Percentiles rank a stretch among this genome's conserved stretches.
These are phyloP conservation scores for Plectosphaerella cucumerina DNA, from an alignment of 2,329 filamentous ascomycete genomes.

Conservation along the genomic window DNA sequence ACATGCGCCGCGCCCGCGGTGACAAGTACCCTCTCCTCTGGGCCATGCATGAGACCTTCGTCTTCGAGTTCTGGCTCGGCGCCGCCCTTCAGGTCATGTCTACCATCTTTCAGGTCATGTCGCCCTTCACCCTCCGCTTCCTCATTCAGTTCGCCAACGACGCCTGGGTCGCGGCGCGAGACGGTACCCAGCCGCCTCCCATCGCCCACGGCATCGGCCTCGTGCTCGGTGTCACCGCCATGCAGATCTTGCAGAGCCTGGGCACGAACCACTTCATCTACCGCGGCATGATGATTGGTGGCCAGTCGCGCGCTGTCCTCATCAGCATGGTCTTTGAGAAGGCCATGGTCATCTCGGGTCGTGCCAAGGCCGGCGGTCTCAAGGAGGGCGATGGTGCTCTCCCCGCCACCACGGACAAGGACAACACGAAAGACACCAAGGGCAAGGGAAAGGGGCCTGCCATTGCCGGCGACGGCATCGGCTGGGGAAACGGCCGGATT, in stretches of 20 bases:
- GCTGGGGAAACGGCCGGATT: conserved; percentile 90
- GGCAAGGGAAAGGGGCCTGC: conserved; percentile 34
- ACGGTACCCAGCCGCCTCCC: conserved; percentile 51
- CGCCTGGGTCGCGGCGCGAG: conserved; percentile 63
- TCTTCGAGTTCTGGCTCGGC: conserved; percentile 78
- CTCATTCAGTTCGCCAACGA: conserved; percentile 81
- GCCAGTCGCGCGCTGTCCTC: conserved; percentile 73
- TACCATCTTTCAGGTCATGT: conserved; percentile 73
- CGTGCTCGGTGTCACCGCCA: conserved; percentile 75
- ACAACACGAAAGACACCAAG: conserved; percentile 25
- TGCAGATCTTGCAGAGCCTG: conserved; percentile 81
- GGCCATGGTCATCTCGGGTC: conserved; percentile 80
- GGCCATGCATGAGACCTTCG: conserved; percentile 84
- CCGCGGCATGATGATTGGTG: conserved; percentile 86
- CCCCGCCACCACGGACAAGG: conserved; percentile 30
- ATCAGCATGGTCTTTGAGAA: conserved; percentile 91
- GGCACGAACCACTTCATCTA: conserved; percentile 90
- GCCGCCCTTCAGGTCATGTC: conserved; percentile 71
- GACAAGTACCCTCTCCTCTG: conserved; percentile 70
- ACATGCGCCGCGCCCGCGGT: conserved; percentile 61
- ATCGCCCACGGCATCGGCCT: conserved; percentile 77
- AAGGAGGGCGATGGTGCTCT: conserved; percentile 31
- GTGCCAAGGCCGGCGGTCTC: conserved; percentile 78
- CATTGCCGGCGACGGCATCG: conserved; percentile 65
- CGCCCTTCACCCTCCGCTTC: conserved; percentile 81